A percentile compares a stretch with the other conserved stretches of the same genome.
Conservation (phyloP, 768 basidiomycete species). For the Lactarius trivialis region DNA sequence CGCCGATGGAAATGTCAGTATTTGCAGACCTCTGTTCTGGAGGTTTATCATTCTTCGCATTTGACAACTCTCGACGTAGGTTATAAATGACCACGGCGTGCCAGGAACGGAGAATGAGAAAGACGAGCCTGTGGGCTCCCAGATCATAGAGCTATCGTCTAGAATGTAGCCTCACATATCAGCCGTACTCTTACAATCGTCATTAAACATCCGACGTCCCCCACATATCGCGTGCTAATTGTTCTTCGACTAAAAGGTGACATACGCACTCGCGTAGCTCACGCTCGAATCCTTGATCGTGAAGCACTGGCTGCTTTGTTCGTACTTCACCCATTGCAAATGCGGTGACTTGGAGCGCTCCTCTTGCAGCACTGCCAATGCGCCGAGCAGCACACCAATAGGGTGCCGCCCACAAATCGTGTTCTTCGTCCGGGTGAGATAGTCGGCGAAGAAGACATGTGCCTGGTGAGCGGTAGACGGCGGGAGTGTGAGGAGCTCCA, state of each 20-base stretch:
- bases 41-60: not conserved
- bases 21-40: not conserved
- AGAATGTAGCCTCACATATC: constrained; percentile 16
- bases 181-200: not conserved
- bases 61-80: constrained; percentile 35
- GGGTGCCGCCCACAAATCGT: constrained; percentile 97
- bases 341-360: constrained; percentile 29
- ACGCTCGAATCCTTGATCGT: constrained; percentile 79
- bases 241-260: constrained; percentile 43
- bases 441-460: constrained; percentile 57
- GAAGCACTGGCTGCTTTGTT: constrained; percentile 78
- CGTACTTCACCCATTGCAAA: constrained; percentile 85
- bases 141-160: constrained; percentile 27
- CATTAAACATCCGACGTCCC: not conserved
- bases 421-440: constrained; percentile 73
- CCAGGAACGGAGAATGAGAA: constrained; percentile 57
- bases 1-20: constrained; percentile 51
- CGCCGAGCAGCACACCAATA: constrained; percentile 85
- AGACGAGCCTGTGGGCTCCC: constrained; percentile 53
- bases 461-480: constrained; percentile 46
- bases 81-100: constrained; percentile 62
- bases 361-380: constrained; percentile 53
- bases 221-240: not conserved
- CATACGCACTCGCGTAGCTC: constrained; percentile 90
- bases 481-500: constrained; percentile 60